Base-by-base conservation (phyloP, 805 yeast species). In the Candida michaelii region DNA sequence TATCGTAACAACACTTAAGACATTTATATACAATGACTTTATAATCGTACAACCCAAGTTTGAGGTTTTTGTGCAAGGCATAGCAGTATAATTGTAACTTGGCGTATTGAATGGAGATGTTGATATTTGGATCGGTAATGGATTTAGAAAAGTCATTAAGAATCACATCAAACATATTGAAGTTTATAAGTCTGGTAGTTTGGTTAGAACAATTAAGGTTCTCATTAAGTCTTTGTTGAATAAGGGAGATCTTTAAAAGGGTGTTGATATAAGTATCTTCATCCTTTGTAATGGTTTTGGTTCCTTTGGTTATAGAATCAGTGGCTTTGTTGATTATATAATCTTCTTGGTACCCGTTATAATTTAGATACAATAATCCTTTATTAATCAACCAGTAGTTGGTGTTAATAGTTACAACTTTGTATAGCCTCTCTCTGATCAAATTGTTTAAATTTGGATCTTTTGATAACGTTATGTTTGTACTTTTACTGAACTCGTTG, bases 141-240 rank as follows among this genome's bases (percentile, higher is more conserved):
- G 57, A 40, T 10, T 46, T 45, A 17, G 49, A 47, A 36, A 65
- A 56, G 33, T 68, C 66, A 38, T 57, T 53, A 36, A 71, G 49
- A 24, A 70, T 69, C 10, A 58, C 60, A 44, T 71, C 76, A 54
- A 66, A 70, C 74, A 71, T 70, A 49, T 65, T 59, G 46, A 71
- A 54, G 45, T 63, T 65, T 16, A 71, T 66, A 30, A 65, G 53
- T 44, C 62, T 65, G 36, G 65, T 49, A 8, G 65, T 59, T 27
- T 41, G 44, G 21, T 44, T 39, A 9, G 31, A n/a, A 14, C 52
- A 47, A 44, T 58, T 60, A 60, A 70, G 60, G 44, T 62, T 65
- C 45, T 67, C 73, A 48, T 66, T 64, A 50, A 69, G 53, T 47
- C 63, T 63, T 45, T 63, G 62, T 53, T 71, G 75, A 30, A 68